Conservation (phyloP, 306 rosid genomes). For the Dryas drummondii region DNA sequence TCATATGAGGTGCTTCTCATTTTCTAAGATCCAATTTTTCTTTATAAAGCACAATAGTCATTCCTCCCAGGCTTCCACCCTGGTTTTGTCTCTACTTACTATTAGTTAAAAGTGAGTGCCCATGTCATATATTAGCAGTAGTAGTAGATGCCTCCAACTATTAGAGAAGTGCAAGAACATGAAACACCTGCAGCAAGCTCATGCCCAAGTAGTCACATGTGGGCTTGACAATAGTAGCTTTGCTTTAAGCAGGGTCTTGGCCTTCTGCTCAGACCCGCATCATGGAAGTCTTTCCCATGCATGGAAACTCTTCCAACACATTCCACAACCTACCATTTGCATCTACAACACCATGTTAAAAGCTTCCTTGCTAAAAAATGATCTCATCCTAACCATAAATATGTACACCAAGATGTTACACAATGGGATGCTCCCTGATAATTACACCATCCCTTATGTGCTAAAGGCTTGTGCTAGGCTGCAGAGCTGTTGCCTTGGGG, state of each 20-base stretch:
- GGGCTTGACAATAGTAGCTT: slow-evolving; percentile 50
- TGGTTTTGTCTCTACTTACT: background rate
- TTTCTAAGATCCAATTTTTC: background rate
- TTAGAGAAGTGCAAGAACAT: slow-evolving; percentile 63
- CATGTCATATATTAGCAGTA: slow-evolving; percentile 36
- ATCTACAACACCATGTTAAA: slow-evolving; percentile 61
- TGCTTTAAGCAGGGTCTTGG: slow-evolving; percentile 62
- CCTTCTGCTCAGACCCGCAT: slow-evolving; percentile 54
- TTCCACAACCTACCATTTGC: slow-evolving; percentile 61
- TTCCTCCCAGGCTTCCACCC: background rate
- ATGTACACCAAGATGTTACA: slow-evolving; percentile 41
- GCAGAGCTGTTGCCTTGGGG: slow-evolving; percentile 29
- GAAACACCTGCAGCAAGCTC: slow-evolving; percentile 68
- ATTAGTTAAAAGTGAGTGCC: background rate
- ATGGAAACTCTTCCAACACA: slow-evolving; percentile 50
- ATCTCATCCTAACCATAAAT: slow-evolving; percentile 30
- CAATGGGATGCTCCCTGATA: slow-evolving; percentile 46
- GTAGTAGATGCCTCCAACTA: slow-evolving; percentile 50
- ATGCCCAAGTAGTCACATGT: slow-evolving; percentile 53
- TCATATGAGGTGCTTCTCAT: background rate
- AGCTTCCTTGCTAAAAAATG: slow-evolving; percentile 37
- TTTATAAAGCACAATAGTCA: too few species aligned
- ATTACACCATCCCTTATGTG: slow-evolving; percentile 65
- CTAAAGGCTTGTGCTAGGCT: slow-evolving; percentile 53
- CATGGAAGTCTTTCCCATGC: slow-evolving; percentile 45